phyloP scores from a whole-genome alignment of 305 asterid genomes.

The Ajuga reptans region DNA sequence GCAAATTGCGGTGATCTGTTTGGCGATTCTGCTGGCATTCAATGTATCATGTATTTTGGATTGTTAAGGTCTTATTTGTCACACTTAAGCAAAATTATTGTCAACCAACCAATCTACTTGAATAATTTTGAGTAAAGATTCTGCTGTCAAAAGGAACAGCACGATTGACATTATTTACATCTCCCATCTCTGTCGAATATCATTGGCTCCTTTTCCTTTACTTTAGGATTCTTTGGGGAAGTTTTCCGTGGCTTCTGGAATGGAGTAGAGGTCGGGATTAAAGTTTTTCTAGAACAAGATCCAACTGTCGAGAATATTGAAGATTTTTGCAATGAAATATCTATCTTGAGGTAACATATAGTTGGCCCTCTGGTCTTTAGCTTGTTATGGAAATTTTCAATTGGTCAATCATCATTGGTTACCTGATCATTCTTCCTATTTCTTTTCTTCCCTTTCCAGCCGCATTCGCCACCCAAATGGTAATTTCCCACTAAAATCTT shows the following conservation, averaged over 20 bases:
- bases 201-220: not conserved
- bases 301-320: slow-evolving; percentile 85
- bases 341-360: slow-evolving; percentile 62
- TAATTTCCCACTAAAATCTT: slow-evolving; percentile 33
- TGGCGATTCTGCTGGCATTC: not conserved
- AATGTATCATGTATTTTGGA: not conserved
- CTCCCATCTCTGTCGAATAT: not conserved
- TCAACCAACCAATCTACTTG: not conserved
- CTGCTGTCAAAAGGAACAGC: not conserved
- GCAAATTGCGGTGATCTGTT: not conserved
- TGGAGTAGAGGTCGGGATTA: slow-evolving; percentile 84
- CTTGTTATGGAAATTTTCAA: not conserved
- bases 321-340: slow-evolving; percentile 92
- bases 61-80: not conserved
- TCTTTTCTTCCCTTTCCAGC: slow-evolving; percentile 42
- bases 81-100: not conserved
- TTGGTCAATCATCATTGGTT: slow-evolving; percentile 3
- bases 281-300: slow-evolving; percentile 91
- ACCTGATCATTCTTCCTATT: slow-evolving; percentile 15
- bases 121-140: not conserved
- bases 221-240: slow-evolving; percentile 90
- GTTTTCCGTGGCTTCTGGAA: slow-evolving; percentile 97
- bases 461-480: slow-evolving; percentile 98
- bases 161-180: slow-evolving; percentile 1
- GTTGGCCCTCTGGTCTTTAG: slow-evolving; percentile 10